phyloP scores from a whole-genome alignment of 768 basidiomycete species.

The Podaxis mareebaensis region DNA sequence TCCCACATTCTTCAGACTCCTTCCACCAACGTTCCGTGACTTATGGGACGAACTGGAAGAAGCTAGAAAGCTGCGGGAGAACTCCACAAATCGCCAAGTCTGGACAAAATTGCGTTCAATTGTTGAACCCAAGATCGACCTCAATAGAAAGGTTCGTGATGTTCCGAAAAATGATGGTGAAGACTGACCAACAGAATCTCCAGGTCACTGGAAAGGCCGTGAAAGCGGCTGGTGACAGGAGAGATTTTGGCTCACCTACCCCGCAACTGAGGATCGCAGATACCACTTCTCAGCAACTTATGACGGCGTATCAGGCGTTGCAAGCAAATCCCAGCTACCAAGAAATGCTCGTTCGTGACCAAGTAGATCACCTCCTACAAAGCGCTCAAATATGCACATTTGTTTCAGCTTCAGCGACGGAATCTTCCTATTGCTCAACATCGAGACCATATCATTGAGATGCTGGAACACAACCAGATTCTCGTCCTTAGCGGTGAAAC shows the following conservation, averaged over 20 bases:
- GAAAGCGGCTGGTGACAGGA: not conserved
- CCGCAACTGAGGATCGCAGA: conserved; percentile 2
- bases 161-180: not conserved
- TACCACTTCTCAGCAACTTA: conserved; percentile 12
- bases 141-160: conserved; percentile 39
- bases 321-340: conserved; percentile 70
- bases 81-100: conserved; percentile 60
- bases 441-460: conserved; percentile 67
- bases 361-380: not conserved
- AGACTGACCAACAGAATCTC: not conserved
- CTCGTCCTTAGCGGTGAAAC: conserved; percentile 74
- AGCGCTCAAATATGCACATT: conserved; percentile 6
- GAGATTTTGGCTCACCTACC: not conserved
- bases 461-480: conserved; percentile 74
- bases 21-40: conserved; percentile 85
- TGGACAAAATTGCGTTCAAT: conserved; percentile 74
- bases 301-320: conserved; percentile 52
- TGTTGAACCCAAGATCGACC: conserved; percentile 58
- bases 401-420: conserved; percentile 65
- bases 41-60: conserved; percentile 90
- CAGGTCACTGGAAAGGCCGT: conserved; percentile 6
- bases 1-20: conserved; percentile 68
- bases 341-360: conserved; percentile 77
- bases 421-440: conserved; percentile 85
- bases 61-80: conserved; percentile 58